Base-by-base conservation (phyloP, 164 flowering plant species). In the Cinnamomum micranthum region DNA sequence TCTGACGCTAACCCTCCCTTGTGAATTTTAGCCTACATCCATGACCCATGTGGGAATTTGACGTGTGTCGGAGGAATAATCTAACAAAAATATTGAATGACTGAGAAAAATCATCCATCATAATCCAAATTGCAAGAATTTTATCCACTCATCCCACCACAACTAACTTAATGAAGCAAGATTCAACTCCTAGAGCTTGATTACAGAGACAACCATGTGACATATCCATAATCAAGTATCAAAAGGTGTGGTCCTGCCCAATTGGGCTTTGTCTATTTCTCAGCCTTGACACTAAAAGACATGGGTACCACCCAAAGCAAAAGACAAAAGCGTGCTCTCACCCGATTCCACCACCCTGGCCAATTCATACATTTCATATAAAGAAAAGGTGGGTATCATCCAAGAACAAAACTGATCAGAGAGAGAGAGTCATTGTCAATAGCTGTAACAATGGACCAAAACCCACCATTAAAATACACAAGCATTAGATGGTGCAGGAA, bases 321-420 rank as follows among this genome's bases (percentile, higher is more conserved):
- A 75, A 82, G 79, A 80, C 79, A 80, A 77, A 80, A 74, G 77
- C 75, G 73, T 73, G 76, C 76, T 70, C 81, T 76, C 78, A 55
- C 35, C 74, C 62, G 79, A 76, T 73, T 76, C 78, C 81, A 81
- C 84, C 84, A 77, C 82, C 82, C 79, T 79, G 79, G 78, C 78
- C 76, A 67, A 47, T 67, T 24, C 58, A 62, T 52, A 28, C 23
- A 67, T 74, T 68, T 71, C 72, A 50, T 65, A 64, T 28, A 75
- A 76, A 82, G 52, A 47, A 75, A 72, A 23, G n/a, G 41, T 12
- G 35, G 25, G 22, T 51, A 51, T n/a, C 47, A 73, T 3, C 70
- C 22, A 28, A 69, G 14, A 51, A 50, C 6, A 33, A 47, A 58
- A 64, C 47, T 6, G 12, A 62, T 25, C n/a, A n/a, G 73, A 28